Evolutionary conservation across 2,329 filamentous ascomycete species (phyloP).

Genomic region (Stylonectria norvegica): DNA sequence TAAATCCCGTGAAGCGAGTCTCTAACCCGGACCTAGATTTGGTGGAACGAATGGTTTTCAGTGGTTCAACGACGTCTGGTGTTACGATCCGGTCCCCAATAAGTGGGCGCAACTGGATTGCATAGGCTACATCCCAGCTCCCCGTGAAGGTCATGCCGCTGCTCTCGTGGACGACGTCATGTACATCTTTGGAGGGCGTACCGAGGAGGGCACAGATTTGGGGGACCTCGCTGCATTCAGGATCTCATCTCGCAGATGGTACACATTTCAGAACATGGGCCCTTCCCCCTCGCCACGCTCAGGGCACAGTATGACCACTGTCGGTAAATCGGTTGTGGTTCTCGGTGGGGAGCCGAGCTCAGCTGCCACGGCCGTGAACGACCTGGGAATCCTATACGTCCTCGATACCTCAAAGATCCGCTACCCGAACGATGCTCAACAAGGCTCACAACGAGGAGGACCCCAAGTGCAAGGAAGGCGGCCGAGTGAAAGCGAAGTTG

Average conservation of each 20-base stretch:
- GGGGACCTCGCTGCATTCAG: constrained; percentile 83
- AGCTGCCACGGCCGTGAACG: constrained; percentile 72
- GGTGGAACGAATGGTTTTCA: constrained; percentile 92
- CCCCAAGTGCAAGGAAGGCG: constrained; percentile 41
- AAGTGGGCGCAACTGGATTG: constrained; percentile 87
- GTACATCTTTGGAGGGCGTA: constrained; percentile 97
- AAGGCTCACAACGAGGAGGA: constrained; percentile 35
- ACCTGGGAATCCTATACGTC: constrained; percentile 85
- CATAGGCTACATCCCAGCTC: constrained; percentile 93
- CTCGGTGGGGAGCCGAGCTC: constrained; percentile 93
- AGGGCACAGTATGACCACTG: constrained; percentile 95
- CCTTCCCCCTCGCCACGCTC: constrained; percentile 90
- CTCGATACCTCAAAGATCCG: constrained; percentile 94
- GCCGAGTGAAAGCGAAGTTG: constrained; percentile 40
- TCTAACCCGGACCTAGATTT: constrained; percentile 57
- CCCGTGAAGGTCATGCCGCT: constrained; percentile 90
- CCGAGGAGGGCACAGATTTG: constrained; percentile 86
- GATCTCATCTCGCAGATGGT: constrained; percentile 83
- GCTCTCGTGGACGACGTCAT: constrained; percentile 95
- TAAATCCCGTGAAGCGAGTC: neutral
- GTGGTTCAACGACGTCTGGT: constrained; percentile 99
- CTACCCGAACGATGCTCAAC: constrained; percentile 73
- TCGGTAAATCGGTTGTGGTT: constrained; percentile 88
- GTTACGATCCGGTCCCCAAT: constrained; percentile 80
- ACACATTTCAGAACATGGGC: constrained; percentile 99